A percentile compares a stretch with the other conserved stretches of the same genome.
phyloP scores from a whole-genome alignment of 2,329 filamentous ascomycete genomes.

The Arthrobotrys entomopaga region DNA sequence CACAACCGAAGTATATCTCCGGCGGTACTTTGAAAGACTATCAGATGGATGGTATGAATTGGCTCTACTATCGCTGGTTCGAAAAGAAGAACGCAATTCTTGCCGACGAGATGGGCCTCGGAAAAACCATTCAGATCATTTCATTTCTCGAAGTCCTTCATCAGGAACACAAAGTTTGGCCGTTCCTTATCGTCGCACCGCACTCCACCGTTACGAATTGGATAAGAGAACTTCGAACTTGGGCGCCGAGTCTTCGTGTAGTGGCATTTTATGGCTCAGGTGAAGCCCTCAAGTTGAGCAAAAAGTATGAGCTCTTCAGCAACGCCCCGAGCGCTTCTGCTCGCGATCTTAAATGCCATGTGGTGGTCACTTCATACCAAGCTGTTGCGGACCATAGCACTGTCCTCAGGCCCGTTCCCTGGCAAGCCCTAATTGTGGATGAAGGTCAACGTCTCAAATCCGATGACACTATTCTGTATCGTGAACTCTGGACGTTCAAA shows the following conservation, averaged over 20 bases:
- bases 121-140: conserved; percentile 84
- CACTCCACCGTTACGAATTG: conserved; percentile 96
- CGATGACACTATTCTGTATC: conserved; percentile 84
- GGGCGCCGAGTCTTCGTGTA: conserved; percentile 84
- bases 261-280: conserved; percentile 90
- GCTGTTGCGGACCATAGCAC: conserved; percentile 77
- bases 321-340: conserved; percentile 62
- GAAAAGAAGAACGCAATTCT: conserved; percentile 84
- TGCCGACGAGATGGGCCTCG: conserved; percentile 97
- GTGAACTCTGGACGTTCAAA: conserved; percentile 75
- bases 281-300: conserved; percentile 76
- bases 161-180: conserved; percentile 76
- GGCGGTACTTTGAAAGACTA: conserved; percentile 91
- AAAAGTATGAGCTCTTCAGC: conserved; percentile 84
- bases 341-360: conserved; percentile 81
- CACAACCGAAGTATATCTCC: conserved; percentile 77
- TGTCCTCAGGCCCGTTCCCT: conserved; percentile 77
- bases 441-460: conserved; percentile 97
- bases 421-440: conserved; percentile 90
- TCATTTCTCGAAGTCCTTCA: conserved; percentile 29
- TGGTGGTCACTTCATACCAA: conserved; percentile 96
- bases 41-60: conserved; percentile 78
- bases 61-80: conserved; percentile 92
- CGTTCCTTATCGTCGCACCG: conserved; percentile 90
- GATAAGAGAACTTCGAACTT: conserved; percentile 85